Evolutionary conservation across 2,329 filamentous ascomycete genomes (phyloP).

Genomic region (Colletotrichum liriopes): DNA sequence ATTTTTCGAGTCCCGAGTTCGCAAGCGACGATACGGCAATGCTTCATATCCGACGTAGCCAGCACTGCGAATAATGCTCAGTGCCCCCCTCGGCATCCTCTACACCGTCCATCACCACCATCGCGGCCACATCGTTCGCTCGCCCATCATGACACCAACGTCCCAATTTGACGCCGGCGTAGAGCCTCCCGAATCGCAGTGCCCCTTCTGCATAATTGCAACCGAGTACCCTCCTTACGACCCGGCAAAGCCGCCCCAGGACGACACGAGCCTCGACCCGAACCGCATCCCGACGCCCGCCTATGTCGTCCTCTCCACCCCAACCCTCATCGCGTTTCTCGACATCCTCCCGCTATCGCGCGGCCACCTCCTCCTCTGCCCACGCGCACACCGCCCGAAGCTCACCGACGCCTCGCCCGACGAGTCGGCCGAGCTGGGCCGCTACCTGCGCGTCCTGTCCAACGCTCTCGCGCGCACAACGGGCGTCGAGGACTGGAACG

Average conservation of each 20-base stretch:
- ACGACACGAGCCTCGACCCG: slow-evolving; percentile 54
- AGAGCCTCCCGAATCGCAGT: slow-evolving; percentile 55
- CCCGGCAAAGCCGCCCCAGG: slow-evolving; percentile 59
- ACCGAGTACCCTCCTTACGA: slow-evolving; percentile 64
- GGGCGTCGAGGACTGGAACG: slow-evolving; percentile 89
- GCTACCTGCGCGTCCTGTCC: slow-evolving; percentile 80
- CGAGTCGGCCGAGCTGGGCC: slow-evolving; percentile 78
- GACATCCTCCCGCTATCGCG: slow-evolving; percentile 91
- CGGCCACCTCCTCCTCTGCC: slow-evolving; percentile 88
- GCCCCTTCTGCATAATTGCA: slow-evolving; percentile 76
- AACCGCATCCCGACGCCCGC: slow-evolving; percentile 59
- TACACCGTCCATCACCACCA: neutral
- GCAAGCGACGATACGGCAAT: slow-evolving; percentile 14
- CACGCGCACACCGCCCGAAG: slow-evolving; percentile 83
- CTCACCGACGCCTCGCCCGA: slow-evolving; percentile 77
- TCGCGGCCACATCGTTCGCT: neutral
- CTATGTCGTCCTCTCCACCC: slow-evolving; percentile 83
- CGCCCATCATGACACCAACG: slow-evolving; percentile 32
- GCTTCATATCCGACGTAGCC: neutral
- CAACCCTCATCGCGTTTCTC: slow-evolving; percentile 86
- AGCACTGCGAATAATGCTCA: slow-evolving; percentile 21
- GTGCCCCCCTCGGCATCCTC: neutral
- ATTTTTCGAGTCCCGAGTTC: too few relatives aligned
- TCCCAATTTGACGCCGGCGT: slow-evolving; percentile 39
- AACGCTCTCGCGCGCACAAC: slow-evolving; percentile 78